Evolutionary conservation across 768 basidiomycete genomes (phyloP).

Genomic region (Leccinum longicurvipes): DNA sequence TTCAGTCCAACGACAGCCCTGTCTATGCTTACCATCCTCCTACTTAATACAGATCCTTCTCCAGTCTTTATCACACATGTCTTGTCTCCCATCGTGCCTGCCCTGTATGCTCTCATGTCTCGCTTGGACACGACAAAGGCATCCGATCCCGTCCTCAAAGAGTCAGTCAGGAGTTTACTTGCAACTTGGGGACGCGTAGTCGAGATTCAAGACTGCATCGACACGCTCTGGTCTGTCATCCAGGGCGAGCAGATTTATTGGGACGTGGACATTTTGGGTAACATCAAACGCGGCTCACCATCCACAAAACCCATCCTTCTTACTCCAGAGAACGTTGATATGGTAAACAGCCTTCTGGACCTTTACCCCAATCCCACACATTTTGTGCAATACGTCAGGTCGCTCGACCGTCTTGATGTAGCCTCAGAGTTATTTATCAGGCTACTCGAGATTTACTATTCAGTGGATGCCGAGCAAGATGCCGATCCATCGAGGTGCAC

Average conservation of each 20-base stretch:
- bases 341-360: conserved; percentile 53
- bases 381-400: conserved; percentile 64
- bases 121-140: conserved; percentile 53
- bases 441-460: conserved; percentile 67
- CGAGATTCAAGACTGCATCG: conserved; percentile 46
- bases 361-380: conserved; percentile 75
- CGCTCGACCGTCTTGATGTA: conserved; percentile 64
- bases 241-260: conserved; percentile 49
- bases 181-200: conserved; percentile 75
- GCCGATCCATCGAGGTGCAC: conserved; percentile 22
- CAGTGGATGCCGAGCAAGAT: conserved; percentile 17
- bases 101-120: conserved; percentile 62
- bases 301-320: conserved; percentile 41
- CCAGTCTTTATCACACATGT: conserved; percentile 60
- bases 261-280: conserved; percentile 54
- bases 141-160: conserved; percentile 62
- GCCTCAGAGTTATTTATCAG: conserved; percentile 70
- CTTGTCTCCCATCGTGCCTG: conserved; percentile 63
- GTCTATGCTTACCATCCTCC: conserved; percentile 49
- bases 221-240: conserved; percentile 59
- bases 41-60: conserved; percentile 78
- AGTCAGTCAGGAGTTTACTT: conserved; percentile 57
- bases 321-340: conserved; percentile 47
- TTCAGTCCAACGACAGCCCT: conserved; percentile 42
- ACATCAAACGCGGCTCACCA: conserved; percentile 37